Conservation (phyloP, 768 basidiomycete species). For the Phlebiopsis flavidoalba region DNA sequence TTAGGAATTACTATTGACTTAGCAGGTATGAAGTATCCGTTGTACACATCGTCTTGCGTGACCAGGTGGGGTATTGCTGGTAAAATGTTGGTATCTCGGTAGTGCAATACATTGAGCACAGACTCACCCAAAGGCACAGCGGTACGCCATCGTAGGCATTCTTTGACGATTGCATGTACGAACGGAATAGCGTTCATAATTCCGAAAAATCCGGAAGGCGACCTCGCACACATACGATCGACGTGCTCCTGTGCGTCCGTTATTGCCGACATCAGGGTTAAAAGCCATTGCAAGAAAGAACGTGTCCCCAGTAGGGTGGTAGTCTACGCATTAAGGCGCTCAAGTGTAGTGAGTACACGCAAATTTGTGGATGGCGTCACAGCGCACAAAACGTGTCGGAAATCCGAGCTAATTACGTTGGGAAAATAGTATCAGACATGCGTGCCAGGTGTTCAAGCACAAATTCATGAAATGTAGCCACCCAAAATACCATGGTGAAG, state of each 20-base stretch:
- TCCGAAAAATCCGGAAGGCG: constrained; percentile 12
- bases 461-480: too few relatives aligned
- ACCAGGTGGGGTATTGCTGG: constrained; percentile 21
- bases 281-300: constrained; percentile 20
- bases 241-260: constrained; percentile 8
- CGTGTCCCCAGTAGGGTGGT: constrained; percentile 22
- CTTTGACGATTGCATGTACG: background rate
- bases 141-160: background rate
- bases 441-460: too few relatives aligned
- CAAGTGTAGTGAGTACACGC: too few relatives aligned
- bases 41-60: constrained; percentile 23
- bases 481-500: too few relatives aligned
- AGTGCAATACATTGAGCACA: background rate
- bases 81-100: background rate
- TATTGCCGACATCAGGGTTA: constrained; percentile 4
- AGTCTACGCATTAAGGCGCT: too few relatives aligned
- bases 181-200: constrained; percentile 6
- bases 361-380: too few relatives aligned
- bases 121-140: background rate
- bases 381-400: too few relatives aligned
- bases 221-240: constrained; percentile 6
- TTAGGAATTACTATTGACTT: constrained; percentile 23
- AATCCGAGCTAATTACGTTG: too few relatives aligned
- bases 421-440: too few relatives aligned
- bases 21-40: constrained; percentile 27